A percentile compares a stretch with the other conserved stretches of the same genome.
Evolutionary conservation across 2,329 filamentous ascomycete genomes (phyloP).

Genomic region (Trichophyton benhamiae): DNA sequence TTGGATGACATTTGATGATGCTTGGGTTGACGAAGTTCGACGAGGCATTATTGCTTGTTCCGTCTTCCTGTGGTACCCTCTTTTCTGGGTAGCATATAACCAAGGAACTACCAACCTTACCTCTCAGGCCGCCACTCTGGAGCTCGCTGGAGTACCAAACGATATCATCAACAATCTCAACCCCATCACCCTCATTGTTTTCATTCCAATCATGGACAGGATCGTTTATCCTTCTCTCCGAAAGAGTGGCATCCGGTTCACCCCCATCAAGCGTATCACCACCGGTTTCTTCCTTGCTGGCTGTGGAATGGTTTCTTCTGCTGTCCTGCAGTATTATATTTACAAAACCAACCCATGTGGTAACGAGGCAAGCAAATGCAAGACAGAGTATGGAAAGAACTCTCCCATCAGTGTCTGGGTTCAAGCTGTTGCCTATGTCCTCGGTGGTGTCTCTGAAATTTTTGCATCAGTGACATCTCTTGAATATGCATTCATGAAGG

Average conservation of each 20-base stretch:
- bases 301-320: conserved; percentile 38
- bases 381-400: conserved; percentile 27
- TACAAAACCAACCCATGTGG: conserved; percentile 54
- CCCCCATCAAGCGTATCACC: conserved; percentile 43
- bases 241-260: conserved; percentile 37
- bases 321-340: conserved; percentile 39
- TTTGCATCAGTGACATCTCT: conserved; percentile 50
- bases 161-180: conserved; percentile 46
- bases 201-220: conserved; percentile 43
- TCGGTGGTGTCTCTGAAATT: conserved; percentile 47
- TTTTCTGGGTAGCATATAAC: conserved; percentile 41
- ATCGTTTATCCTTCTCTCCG: conserved; percentile 42
- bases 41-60: conserved; percentile 58
- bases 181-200: conserved; percentile 41
- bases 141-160: conserved; percentile 42
- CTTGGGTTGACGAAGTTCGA: conserved; percentile 67
- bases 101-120: conserved; percentile 45
- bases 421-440: conserved; percentile 38
- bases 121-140: conserved; percentile 44
- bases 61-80: conserved; percentile 52
- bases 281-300: conserved; percentile 39
- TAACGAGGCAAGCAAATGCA: conserved; percentile 42
- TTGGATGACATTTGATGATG: conserved; percentile 76
- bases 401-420: conserved; percentile 54
- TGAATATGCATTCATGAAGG: conserved; percentile 67